Evolutionary conservation across 306 rosid genomes (phyloP).

Genomic region (Hippophae rhamnoides): DNA sequence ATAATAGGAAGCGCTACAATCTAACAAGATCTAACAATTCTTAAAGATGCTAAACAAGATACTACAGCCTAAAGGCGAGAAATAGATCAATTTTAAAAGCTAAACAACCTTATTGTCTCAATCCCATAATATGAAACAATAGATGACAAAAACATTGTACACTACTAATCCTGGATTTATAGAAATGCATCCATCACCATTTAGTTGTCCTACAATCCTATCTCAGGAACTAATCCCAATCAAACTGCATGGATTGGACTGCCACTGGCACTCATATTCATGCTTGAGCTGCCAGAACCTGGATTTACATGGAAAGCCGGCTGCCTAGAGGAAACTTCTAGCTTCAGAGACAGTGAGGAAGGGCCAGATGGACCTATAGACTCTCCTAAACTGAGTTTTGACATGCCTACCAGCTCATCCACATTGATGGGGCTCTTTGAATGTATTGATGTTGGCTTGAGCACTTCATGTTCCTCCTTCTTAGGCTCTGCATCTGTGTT

Average conservation of each 20-base stretch:
- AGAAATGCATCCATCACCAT: constrained; percentile 15
- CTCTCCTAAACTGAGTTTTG: constrained; percentile 85
- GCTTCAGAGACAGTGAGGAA: constrained; percentile 63
- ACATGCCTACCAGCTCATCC: constrained; percentile 90
- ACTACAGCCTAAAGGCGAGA: no score
- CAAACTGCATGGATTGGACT: constrained; percentile 79
- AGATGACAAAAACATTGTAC: constrained; percentile 13
- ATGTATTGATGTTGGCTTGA: constrained; percentile 92
- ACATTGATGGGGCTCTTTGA: constrained; percentile 79
- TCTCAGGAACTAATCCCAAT: constrained; percentile 11
- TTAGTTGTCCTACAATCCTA: constrained; percentile 25
- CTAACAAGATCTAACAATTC: no score
- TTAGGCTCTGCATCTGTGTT: constrained; percentile 32
- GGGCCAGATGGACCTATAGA: constrained; percentile 57
- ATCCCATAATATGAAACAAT: no score
- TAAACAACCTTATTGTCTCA: no score
- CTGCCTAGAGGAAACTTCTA: constrained; percentile 87
- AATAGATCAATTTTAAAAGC: no score
- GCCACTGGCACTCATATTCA: constrained; percentile 35
- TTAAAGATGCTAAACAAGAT: no score
- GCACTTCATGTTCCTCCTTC: constrained; percentile 64
- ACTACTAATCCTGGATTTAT: constrained; percentile 24
- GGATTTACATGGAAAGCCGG: constrained; percentile 93
- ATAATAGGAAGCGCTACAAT: no score
- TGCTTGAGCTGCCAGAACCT: constrained; percentile 43